These are phyloP conservation scores for Protomyces lactucae-debilis DNA, from an alignment of 1,139 yeast genomes.

Conservation along the genomic window DNA sequence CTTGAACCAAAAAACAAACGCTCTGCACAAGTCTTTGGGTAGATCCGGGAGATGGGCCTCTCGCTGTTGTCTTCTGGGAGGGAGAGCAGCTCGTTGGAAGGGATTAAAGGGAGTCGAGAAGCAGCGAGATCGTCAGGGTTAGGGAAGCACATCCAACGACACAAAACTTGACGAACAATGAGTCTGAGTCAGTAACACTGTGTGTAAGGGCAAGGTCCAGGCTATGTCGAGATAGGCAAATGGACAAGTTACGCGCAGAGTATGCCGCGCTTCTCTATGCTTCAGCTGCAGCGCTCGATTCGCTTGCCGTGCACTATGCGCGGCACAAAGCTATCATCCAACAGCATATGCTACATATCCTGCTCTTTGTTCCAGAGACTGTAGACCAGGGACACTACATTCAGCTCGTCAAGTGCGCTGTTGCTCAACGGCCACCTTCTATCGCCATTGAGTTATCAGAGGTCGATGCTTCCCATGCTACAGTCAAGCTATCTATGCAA, in stretches of 20 bases:
- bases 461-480: background rate
- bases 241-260: background rate
- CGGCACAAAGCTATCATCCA: background rate
- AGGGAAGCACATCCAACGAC: no score
- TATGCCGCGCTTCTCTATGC: slow-evolving; percentile 6
- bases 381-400: background rate
- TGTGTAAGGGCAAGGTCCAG: no score
- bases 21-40: no score
- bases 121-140: no score
- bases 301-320: background rate
- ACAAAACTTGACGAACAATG: no score
- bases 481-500: background rate
- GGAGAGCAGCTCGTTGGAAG: no score
- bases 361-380: slow-evolving; percentile 12
- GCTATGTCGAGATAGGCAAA: background rate
- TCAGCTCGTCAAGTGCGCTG: background rate
- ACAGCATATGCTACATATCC: background rate
- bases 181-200: no score
- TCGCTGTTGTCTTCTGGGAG: no score
- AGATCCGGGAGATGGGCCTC: no score
- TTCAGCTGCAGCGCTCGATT: background rate
- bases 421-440: background rate
- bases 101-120: no score
- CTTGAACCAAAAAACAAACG: no score
- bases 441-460: background rate